These are phyloP conservation scores for Lichtheimia corymbifera DNA, from an alignment of 371 early-diverging fungal species.

Conservation along the genomic window DNA sequence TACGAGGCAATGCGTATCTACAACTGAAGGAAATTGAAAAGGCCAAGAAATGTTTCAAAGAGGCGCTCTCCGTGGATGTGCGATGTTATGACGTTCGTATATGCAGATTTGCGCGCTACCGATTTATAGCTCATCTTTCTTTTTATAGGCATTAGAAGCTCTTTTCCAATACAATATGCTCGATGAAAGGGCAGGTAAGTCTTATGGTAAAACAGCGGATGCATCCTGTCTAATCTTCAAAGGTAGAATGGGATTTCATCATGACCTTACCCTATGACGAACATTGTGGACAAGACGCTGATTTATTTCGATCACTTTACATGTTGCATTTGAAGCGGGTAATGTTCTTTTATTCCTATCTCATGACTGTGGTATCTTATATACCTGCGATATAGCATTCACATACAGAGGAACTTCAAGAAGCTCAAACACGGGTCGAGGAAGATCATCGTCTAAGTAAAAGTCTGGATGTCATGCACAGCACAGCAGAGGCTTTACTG, in stretches of 20 bases:
- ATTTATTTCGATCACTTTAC: conserved; percentile 64
- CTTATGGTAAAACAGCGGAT: not conserved
- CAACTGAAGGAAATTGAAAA: conserved; percentile 47
- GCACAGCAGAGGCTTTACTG: conserved; percentile 61
- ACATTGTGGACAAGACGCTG: conserved; percentile 58
- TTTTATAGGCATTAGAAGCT: conserved; percentile 56
- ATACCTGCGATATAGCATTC: conserved; percentile 27
- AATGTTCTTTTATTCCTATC: not conserved
- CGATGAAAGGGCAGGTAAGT: conserved; percentile 61
- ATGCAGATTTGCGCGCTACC: not conserved
- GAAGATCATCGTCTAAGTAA: conserved; percentile 42
- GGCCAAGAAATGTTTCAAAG: conserved; percentile 66
- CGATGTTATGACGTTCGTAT: conserved; percentile 63
- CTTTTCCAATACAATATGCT: conserved; percentile 62
- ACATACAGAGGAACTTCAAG: conserved; percentile 40
- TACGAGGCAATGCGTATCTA: conserved; percentile 62
- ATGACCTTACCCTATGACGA: conserved; percentile 53
- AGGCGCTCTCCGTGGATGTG: conserved; percentile 66
- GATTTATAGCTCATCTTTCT: not conserved
- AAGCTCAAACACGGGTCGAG: conserved; percentile 41
- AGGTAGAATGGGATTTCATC: conserved; percentile 62
- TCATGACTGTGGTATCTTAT: not conserved
- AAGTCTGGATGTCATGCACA: conserved; percentile 63
- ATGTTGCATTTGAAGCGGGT: conserved; percentile 61
- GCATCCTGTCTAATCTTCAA: not conserved